Evolutionary conservation across 2,329 filamentous ascomycete genomes (phyloP).

Genomic region (Penicillium psychrosexuale): DNA sequence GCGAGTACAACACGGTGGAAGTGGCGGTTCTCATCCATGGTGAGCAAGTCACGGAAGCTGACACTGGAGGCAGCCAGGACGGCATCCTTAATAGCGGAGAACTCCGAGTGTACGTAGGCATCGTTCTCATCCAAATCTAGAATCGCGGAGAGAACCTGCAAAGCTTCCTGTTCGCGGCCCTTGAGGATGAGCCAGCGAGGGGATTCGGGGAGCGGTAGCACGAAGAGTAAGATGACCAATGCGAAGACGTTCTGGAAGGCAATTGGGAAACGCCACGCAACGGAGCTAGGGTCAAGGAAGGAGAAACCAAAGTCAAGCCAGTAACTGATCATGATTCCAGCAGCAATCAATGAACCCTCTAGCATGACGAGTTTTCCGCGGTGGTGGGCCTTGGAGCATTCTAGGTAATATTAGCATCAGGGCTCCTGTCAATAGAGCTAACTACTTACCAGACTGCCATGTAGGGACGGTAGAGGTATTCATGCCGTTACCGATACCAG

Average conservation of each 20-base stretch:
- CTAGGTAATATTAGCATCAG: slow-evolving; percentile 13
- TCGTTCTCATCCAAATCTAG: slow-evolving; percentile 47
- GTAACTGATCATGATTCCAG: slow-evolving; percentile 47
- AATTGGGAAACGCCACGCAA: slow-evolving; percentile 54
- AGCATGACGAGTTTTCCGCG: slow-evolving; percentile 52
- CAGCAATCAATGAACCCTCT: slow-evolving; percentile 49
- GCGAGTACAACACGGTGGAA: slow-evolving; percentile 55
- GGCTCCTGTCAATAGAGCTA: fast-evolving
- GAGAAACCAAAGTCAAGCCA: slow-evolving; percentile 52
- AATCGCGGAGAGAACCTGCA: slow-evolving; percentile 46
- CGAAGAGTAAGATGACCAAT: slow-evolving; percentile 46
- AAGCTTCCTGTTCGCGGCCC: slow-evolving; percentile 50
- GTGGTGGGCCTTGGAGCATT: slow-evolving; percentile 49
- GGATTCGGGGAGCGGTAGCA: slow-evolving; percentile 53
- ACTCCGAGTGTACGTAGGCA: slow-evolving; percentile 44
- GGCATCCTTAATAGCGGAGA: slow-evolving; percentile 50
- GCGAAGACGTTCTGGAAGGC: slow-evolving; percentile 56
- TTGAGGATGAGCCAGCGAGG: slow-evolving; percentile 57
- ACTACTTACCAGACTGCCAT: slow-evolving; percentile 42
- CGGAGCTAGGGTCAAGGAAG: slow-evolving; percentile 46
- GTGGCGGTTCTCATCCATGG: slow-evolving; percentile 55
- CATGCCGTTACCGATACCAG: slow-evolving; percentile 53
- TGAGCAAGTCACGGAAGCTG: slow-evolving; percentile 56
- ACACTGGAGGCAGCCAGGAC: slow-evolving; percentile 49
- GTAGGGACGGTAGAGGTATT: slow-evolving; percentile 54